These are phyloP conservation scores for Trematosphaeria pertusa DNA, from an alignment of 2,329 filamentous ascomycete species.

Conservation along the genomic window DNA sequence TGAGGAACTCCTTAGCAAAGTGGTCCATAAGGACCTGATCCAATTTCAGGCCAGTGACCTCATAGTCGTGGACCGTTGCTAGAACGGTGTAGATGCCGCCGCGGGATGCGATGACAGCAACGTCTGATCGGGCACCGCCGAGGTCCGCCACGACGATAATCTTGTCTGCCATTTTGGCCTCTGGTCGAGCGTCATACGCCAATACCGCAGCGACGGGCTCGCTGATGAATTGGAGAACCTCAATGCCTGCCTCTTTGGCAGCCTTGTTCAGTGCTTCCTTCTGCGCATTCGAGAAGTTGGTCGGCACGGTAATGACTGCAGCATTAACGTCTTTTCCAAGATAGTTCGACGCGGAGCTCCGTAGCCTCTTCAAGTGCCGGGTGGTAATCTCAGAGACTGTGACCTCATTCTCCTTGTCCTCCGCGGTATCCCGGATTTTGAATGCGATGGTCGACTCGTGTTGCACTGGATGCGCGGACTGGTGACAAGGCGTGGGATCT, in stretches of 20 bases:
- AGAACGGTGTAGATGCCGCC: constrained; percentile 96
- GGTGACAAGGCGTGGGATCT: constrained; percentile 93
- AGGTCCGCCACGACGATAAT: constrained; percentile 89
- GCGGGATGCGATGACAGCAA: constrained; percentile 87
- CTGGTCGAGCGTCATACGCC: constrained; percentile 87
- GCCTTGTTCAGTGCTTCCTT: constrained; percentile 79
- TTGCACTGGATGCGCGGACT: constrained; percentile 87
- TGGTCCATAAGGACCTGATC: constrained; percentile 94
- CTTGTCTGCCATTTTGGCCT: constrained; percentile 80
- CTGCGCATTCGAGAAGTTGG: constrained; percentile 89
- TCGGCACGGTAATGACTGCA: constrained; percentile 93
- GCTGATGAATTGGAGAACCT: constrained; percentile 90
- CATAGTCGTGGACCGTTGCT: constrained; percentile 93
- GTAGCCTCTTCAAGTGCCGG: constrained; percentile 82
- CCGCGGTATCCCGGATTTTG: constrained; percentile 76
- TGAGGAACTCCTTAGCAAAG: constrained; percentile 98
- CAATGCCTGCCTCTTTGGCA: constrained; percentile 80
- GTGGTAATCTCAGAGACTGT: constrained; percentile 82
- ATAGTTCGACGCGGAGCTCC: constrained; percentile 86
- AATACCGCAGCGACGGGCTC: constrained; percentile 90
- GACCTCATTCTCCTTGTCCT: constrained; percentile 66
- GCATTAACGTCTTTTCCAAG: constrained; percentile 91
- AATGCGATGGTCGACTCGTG: constrained; percentile 77
- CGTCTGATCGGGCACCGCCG: constrained; percentile 90
- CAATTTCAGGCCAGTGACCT: constrained; percentile 83